Evolutionary conservation across 805 yeast genomes (phyloP), one percentile per base, ranked within the genome.

Genomic region (Dipodascus geniculatus): DNA sequence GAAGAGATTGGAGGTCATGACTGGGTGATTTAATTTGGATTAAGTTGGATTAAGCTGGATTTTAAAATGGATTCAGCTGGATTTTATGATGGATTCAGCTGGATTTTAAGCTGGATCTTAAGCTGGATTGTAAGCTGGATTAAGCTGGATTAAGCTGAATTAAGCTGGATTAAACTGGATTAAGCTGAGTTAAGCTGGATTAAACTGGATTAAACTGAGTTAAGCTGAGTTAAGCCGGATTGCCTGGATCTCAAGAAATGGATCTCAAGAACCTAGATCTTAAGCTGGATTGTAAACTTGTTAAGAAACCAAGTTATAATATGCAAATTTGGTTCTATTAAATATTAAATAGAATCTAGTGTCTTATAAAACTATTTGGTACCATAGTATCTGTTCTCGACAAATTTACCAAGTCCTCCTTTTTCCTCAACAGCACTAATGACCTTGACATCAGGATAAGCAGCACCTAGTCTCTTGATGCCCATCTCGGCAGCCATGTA

Each of bases 401-500:
- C 74, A 63, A 82, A 87, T 54, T 95, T 74, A 54, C 73, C 75
- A 55, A 81, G 71, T 64, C 84, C 80, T 75, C 81, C 78, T 74
- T 58, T 48, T 17, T 56, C 61, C 56, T 86, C 67, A 56, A 77
- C 76, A 0, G 89, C 96, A 28, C 82, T 81, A 22, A 85, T 84
- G 1, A 89, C 70, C 24, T 77, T 77, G 1, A 90, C 82, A 1
- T 75, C 65, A 1, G 87, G 83, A 63, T 87, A 91, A 0, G 91
- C 96, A 49, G 79, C 77, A 53, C 81, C 66, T 1, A 91, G 76
- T 53, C 97, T 74, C 54, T 85, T 72, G 3, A 87, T 67, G 2
- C 96, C 96, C 38, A 80, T 73, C 59, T 85, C 93, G 0, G 95
- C 81, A n/a, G 88, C 85, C 52, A 84, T 66, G 62, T 85, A 86